These are phyloP conservation scores for Magnusiomyces tetraspermus DNA, from an alignment of 1,139 yeast genomes.

Conservation along the genomic window DNA sequence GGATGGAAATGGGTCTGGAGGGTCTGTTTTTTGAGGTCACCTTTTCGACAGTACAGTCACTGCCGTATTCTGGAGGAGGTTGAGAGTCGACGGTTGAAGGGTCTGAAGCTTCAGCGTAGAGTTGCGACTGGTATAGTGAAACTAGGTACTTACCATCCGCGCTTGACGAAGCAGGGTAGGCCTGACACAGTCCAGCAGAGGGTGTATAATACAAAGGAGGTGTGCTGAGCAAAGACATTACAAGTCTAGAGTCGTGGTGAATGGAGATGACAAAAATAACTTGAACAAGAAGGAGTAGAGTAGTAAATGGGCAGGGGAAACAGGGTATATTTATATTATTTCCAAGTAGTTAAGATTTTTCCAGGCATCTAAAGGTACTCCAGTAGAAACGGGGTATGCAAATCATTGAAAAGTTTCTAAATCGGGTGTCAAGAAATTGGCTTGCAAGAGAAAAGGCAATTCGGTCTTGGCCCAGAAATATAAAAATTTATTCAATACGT, in stretches of 20 bases:
- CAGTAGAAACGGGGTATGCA: too few species aligned
- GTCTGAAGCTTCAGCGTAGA: neutral
- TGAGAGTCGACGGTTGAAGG: neutral
- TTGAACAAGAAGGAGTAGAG: neutral
- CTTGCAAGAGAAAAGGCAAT: too few species aligned
- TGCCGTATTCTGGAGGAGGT: constrained; percentile 1
- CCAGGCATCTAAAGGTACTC: too few species aligned
- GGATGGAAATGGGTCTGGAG: neutral
- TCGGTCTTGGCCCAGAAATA: too few species aligned
- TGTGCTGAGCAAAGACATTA: too few species aligned
- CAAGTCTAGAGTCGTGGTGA: too few species aligned
- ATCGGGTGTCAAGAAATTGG: too few species aligned
- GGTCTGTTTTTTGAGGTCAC: neutral
- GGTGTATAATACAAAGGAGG: neutral
- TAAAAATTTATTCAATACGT: too few species aligned
- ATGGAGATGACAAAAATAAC: neutral
- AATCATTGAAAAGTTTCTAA: too few species aligned
- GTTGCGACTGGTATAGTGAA: neutral
- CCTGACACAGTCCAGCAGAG: neutral
- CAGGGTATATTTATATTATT: neutral
- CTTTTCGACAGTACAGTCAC: neutral
- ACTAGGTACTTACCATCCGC: neutral
- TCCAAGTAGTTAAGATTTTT: too few species aligned
- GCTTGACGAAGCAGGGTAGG: neutral
- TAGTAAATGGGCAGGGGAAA: neutral